These are phyloP conservation scores for Groenewaldozyma auringiensis DNA, from an alignment of 1,139 yeast genomes.

Conservation along the genomic window DNA sequence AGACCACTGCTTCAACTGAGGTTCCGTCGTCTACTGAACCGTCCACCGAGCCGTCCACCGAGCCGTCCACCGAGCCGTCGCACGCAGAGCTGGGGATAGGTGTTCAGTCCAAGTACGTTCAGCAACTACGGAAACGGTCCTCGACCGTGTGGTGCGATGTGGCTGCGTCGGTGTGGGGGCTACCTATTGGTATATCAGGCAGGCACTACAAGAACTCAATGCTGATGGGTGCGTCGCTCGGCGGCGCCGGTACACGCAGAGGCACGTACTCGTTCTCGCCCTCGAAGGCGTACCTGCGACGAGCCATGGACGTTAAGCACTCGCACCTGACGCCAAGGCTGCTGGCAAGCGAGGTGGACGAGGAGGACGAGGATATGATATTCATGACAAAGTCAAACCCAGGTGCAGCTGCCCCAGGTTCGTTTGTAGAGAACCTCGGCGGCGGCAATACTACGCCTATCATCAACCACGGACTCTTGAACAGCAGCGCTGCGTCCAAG, in stretches of 20 bases:
- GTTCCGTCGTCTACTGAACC: not conserved
- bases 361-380: constrained; percentile 31
- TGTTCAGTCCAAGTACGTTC: constrained; percentile 45
- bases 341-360: constrained; percentile 72
- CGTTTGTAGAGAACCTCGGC: constrained; percentile 4
- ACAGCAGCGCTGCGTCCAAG: not conserved
- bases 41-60: too few relatives aligned
- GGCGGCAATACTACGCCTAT: constrained; percentile 9
- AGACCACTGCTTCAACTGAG: not conserved
- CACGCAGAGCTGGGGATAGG: constrained; percentile 19
- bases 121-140: constrained; percentile 43
- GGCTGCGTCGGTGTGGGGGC: constrained; percentile 50
- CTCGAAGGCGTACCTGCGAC: constrained; percentile 23
- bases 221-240: constrained; percentile 7
- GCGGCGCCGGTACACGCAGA: constrained; percentile 13
- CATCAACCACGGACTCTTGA: not conserved
- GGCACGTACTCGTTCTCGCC: constrained; percentile 20
- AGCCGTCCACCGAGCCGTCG: too few relatives aligned
- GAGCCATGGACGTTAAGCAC: constrained; percentile 55
- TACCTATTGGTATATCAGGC: constrained; percentile 58
- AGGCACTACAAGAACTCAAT: constrained; percentile 30
- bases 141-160: constrained; percentile 47
- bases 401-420: constrained; percentile 1
- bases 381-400: not conserved
- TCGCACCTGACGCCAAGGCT: constrained; percentile 69